Conservation (phyloP, 2,329 filamentous ascomycete species). For the Aspergillus sojae region DNA sequence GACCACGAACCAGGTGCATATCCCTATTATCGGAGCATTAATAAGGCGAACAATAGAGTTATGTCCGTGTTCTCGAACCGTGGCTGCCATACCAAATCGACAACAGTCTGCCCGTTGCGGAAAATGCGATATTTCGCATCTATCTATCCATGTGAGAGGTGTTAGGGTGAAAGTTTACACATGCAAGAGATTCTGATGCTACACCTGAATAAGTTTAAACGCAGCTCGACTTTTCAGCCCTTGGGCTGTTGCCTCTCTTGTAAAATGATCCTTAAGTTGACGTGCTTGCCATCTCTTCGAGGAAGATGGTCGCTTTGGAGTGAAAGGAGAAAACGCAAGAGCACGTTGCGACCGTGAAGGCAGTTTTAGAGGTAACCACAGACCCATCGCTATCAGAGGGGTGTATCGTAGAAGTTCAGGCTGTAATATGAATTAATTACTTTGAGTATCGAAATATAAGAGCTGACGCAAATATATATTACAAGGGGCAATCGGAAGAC, state of each 20-base stretch:
- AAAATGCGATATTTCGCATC: slow-evolving; percentile 82
- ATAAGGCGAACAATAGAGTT: not conserved
- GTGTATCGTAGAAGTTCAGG: not conserved
- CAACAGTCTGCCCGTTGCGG: slow-evolving; percentile 76
- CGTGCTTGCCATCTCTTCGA: slow-evolving; percentile 81
- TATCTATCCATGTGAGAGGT: slow-evolving; percentile 57
- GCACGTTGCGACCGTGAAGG: not conserved
- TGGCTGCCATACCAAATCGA: slow-evolving; percentile 70
- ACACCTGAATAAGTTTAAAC: slow-evolving; percentile 86
- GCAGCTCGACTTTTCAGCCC: slow-evolving; percentile 87
- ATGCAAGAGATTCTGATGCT: not conserved
- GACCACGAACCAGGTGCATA: slow-evolving; percentile 64
- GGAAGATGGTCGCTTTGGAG: slow-evolving; percentile 48
- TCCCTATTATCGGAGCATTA: slow-evolving; percentile 32
- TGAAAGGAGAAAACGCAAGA: slow-evolving; percentile 28
- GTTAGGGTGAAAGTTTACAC: not conserved
- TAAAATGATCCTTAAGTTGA: slow-evolving; percentile 72
- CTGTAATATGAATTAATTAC: not conserved
- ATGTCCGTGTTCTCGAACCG: not conserved
- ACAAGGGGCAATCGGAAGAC: not conserved
- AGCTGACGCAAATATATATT: not conserved
- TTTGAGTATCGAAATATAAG: not conserved
- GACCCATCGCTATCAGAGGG: not conserved
- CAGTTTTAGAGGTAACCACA: not conserved
- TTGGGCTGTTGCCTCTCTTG: slow-evolving; percentile 74